Base-by-base conservation (phyloP, 768 basidiomycete genomes). In the Melanogaster broomeanus region DNA sequence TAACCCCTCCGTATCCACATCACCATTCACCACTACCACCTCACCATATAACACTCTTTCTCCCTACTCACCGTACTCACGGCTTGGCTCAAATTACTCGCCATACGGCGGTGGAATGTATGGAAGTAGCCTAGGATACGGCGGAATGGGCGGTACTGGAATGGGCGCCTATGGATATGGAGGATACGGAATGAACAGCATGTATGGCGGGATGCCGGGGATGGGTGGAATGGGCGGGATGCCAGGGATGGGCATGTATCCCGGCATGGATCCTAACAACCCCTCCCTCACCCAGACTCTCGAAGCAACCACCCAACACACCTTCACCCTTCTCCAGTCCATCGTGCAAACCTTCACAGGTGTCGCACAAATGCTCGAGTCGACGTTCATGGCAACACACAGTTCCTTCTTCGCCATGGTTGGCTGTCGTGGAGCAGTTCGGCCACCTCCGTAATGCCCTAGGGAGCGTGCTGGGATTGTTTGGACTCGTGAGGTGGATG, bases 331-430 rank as follows among this genome's bases (percentile, higher is more conserved):
- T 50, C 77, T 99, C 25, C 94, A 98, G 60, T 91, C 90, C 11
- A 88, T 99, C 65, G 96, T 99, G 40, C 90, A 93, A 61, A 97
- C 95, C 4, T 96, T 98, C 72, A 79, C 85, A 0, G 95, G 95
- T 21, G 86, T 99, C 55, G 88, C 96, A 0, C 96, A 98, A 68
- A 95, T 99, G 85, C 86, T 99, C 64, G 96, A 98, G 69, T 87
- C 84, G 30, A 98, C 96, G 6, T 98, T 96, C 72, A 90, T 98
- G 87, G 96, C 96, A 3, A 96, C 93, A 0, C 93, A 96, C 69
- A 93, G 90, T 1, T 89, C 86, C 9, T 96, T 96, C 72, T 96
- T 95, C 68, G 93, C 93, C 50, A 93, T 96, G 87, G 93, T 95
- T 45, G 91, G 93, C 55, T n/a, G 96, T 99, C 40, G 80, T 95